Conservation (phyloP, 805 yeast species). For the Grigorovia humatica region DNA sequence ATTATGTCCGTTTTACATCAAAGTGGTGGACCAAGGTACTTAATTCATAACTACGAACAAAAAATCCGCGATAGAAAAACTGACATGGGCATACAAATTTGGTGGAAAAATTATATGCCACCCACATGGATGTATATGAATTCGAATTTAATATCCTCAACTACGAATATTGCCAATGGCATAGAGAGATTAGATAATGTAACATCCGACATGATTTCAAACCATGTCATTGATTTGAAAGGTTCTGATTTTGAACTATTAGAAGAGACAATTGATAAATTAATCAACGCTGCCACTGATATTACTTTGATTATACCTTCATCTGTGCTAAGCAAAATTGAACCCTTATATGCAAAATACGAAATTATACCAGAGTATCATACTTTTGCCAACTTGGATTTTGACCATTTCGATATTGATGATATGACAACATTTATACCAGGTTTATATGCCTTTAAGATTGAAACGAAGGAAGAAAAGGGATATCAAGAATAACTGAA, state of each 20-base stretch:
- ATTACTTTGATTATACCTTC: constrained; percentile 13
- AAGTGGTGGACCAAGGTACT: constrained; percentile 74
- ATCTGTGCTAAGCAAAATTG: constrained; percentile 9
- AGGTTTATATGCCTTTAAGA: constrained; percentile 48
- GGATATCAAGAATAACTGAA: neutral
- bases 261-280: constrained; percentile 10
- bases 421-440: constrained; percentile 42
- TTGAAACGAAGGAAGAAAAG: neutral
- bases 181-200: constrained; percentile 15
- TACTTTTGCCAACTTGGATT: constrained; percentile 45
- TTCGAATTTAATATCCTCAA: constrained; percentile 14
- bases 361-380: constrained; percentile 26
- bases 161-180: constrained; percentile 14
- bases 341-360: neutral
- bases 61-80: constrained; percentile 2
- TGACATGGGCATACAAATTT: constrained; percentile 38
- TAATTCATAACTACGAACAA: constrained; percentile 31
- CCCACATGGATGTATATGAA: constrained; percentile 69
- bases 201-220: constrained; percentile 6
- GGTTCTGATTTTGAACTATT: constrained; percentile 32
- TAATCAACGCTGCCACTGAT: constrained; percentile 3
- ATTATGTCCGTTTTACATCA: constrained; percentile 82
- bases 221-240: constrained; percentile 36
- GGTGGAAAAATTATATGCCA: constrained; percentile 95
- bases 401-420: constrained; percentile 60